These are phyloP conservation scores for Teratosphaeria gauchensis DNA, from an alignment of 2,329 filamentous ascomycete genomes.

Conservation along the genomic window DNA sequence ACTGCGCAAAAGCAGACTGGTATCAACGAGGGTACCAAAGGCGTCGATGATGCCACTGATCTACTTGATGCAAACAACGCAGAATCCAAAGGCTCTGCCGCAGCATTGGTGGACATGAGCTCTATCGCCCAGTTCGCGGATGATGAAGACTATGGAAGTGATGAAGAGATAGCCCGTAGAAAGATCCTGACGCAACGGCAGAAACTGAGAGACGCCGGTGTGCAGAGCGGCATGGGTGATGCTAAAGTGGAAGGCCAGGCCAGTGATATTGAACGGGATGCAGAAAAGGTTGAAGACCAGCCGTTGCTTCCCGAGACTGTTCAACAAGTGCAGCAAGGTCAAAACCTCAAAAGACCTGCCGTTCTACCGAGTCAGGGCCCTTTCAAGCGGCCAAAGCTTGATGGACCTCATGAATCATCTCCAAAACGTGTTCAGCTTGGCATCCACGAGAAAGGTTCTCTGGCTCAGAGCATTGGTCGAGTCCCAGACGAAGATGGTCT, in stretches of 20 bases:
- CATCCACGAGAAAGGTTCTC: slow-evolving; percentile 9
- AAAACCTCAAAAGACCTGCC: slow-evolving; percentile 12
- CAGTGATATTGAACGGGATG: slow-evolving; percentile 11
- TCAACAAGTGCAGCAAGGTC: background rate
- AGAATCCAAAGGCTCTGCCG: slow-evolving; percentile 9
- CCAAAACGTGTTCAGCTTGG: slow-evolving; percentile 16
- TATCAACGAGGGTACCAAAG: background rate
- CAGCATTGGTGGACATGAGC: slow-evolving; percentile 55
- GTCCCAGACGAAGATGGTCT: slow-evolving; percentile 6
- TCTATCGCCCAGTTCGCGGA: slow-evolving; percentile 43
- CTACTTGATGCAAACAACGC: slow-evolving; percentile 4
- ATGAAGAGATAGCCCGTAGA: slow-evolving; percentile 31
- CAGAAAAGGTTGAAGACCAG: slow-evolving; percentile 10
- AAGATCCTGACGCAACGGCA: slow-evolving; percentile 23
- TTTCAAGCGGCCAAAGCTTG: slow-evolving; percentile 16
- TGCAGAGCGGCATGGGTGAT: slow-evolving; percentile 10
- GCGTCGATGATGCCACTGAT: slow-evolving; percentile 4
- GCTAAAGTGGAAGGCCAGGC: slow-evolving; percentile 11
- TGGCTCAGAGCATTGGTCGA: background rate
- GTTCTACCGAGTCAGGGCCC: slow-evolving; percentile 7
- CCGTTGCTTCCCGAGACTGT: slow-evolving; percentile 1
- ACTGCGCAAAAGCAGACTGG: background rate
- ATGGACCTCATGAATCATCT: slow-evolving; percentile 1
- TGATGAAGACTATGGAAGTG: slow-evolving; percentile 31
- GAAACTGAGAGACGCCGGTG: slow-evolving; percentile 12